These are phyloP conservation scores for Kurtzmaniella quercitrusa DNA, from an alignment of 1,139 yeast species.

Conservation along the genomic window DNA sequence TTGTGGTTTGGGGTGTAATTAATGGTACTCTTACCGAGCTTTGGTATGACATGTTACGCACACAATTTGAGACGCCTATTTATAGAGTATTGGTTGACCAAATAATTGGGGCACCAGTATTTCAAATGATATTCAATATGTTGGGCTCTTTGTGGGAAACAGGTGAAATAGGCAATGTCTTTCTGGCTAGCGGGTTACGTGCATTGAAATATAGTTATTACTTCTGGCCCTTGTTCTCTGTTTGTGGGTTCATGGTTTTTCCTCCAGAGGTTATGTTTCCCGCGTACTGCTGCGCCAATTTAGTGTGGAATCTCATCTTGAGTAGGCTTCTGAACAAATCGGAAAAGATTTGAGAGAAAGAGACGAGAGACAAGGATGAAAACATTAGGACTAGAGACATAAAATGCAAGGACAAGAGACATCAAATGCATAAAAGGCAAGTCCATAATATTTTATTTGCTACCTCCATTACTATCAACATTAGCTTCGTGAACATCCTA, in stretches of 20 bases:
- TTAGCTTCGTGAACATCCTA: too few relatives aligned
- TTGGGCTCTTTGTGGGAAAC: conserved; percentile 56
- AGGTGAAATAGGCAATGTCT: conserved; percentile 28
- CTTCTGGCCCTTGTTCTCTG: conserved; percentile 58
- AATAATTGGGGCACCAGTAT: conserved; percentile 48
- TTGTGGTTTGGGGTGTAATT: conserved; percentile 57
- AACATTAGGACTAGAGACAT: too few relatives aligned
- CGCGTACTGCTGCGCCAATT: conserved; percentile 51
- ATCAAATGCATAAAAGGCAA: too few relatives aligned
- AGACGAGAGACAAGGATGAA: too few relatives aligned
- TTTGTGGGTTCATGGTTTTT: conserved; percentile 44
- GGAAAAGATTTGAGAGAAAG: too few relatives aligned
- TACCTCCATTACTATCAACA: too few relatives aligned
- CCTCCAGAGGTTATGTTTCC: conserved; percentile 51
- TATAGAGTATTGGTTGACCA: conserved; percentile 50
- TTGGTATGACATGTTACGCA: conserved; percentile 52
- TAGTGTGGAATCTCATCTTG: conserved; percentile 54
- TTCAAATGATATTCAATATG: conserved; percentile 48
- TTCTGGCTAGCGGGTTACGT: conserved; percentile 35
- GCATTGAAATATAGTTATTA: conserved; percentile 51
- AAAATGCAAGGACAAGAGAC: too few relatives aligned
- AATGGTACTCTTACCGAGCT: conserved; percentile 54
- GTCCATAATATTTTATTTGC: too few relatives aligned
- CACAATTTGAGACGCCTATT: conserved; percentile 27
- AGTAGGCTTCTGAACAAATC: conserved; percentile 20